phyloP scores from a whole-genome alignment of 139 green algal genomes.

The Coelastrella sp. region DNA sequence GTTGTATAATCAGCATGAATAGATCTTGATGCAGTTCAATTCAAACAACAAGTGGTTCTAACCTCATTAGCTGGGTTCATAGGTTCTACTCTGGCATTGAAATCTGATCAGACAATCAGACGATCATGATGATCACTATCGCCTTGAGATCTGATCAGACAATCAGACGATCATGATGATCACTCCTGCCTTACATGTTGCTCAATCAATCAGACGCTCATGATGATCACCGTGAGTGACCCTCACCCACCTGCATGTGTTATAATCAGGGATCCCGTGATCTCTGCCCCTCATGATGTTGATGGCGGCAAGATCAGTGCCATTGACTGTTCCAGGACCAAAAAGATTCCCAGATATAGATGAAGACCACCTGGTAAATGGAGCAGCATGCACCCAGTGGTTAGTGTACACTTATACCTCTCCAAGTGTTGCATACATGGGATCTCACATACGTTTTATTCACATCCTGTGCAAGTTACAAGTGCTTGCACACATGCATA shows the following conservation, averaged over 20 bases:
- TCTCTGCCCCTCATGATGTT: constrained; percentile 62
- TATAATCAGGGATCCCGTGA: constrained; percentile 62
- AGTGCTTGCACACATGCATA: no score
- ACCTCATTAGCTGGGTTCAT: no score
- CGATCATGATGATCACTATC: no score
- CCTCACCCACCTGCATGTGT: constrained; percentile 36
- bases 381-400: neutral
- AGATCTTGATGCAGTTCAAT: no score
- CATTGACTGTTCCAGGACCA: constrained; percentile 2
- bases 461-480: no score
- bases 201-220: neutral
- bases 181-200: neutral
- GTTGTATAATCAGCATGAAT: no score
- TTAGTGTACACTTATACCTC: neutral
- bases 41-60: no score
- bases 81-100: no score
- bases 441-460: neutral
- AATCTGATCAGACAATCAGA: no score
- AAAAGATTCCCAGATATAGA: constrained; percentile 50
- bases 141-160: no score
- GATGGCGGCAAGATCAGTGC: constrained; percentile 51
- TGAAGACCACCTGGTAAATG: neutral
- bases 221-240: neutral
- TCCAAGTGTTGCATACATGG: neutral
- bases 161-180: no score